Evolutionary conservation across 495 filamentous ascomycete species (phyloP).

Genomic region (Talaromyces nanjingensis): DNA sequence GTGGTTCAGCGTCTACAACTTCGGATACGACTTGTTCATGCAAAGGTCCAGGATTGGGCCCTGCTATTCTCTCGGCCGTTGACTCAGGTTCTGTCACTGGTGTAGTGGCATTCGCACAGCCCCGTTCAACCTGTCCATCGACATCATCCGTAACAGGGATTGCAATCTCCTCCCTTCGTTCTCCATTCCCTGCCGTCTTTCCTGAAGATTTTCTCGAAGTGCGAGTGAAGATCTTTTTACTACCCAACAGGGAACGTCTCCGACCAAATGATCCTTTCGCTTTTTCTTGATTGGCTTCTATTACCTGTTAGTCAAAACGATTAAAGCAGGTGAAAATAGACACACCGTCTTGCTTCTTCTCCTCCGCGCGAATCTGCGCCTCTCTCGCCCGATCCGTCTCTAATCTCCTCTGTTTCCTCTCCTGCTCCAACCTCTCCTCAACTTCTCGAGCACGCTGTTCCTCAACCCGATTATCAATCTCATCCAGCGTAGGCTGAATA

Average conservation of each 20-base stretch:
- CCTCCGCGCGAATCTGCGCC: conserved; percentile 43
- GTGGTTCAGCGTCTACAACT: background rate
- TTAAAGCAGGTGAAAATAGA: conserved; percentile 5
- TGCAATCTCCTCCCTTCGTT: conserved; percentile 15
- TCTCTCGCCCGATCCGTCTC: conserved; percentile 47
- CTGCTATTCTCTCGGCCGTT: conserved; percentile 9
- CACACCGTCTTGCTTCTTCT: conserved; percentile 46
- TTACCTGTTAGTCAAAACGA: conserved; percentile 27
- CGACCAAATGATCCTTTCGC: conserved; percentile 7
- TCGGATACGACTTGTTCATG: conserved; percentile 10
- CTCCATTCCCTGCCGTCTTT: conserved; percentile 18
- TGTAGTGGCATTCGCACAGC: background rate
- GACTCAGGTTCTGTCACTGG: conserved; percentile 10
- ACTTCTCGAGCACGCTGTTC: conserved; percentile 53
- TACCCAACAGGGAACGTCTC: background rate
- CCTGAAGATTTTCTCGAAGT: background rate
- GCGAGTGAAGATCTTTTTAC: conserved; percentile 1
- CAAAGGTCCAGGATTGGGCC: background rate
- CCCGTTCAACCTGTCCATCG: background rate
- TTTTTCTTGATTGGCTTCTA: conserved; percentile 40
- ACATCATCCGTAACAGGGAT: background rate
- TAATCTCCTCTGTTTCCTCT: conserved; percentile 38
- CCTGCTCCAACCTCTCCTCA: conserved; percentile 48
- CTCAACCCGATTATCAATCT: conserved; percentile 73
- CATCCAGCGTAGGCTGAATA: conserved; percentile 86